Evolutionary conservation across 179 eudicot species (phyloP), one percentile per base, ranked within the genome.

Genomic region (Camellia oleifera): DNA sequence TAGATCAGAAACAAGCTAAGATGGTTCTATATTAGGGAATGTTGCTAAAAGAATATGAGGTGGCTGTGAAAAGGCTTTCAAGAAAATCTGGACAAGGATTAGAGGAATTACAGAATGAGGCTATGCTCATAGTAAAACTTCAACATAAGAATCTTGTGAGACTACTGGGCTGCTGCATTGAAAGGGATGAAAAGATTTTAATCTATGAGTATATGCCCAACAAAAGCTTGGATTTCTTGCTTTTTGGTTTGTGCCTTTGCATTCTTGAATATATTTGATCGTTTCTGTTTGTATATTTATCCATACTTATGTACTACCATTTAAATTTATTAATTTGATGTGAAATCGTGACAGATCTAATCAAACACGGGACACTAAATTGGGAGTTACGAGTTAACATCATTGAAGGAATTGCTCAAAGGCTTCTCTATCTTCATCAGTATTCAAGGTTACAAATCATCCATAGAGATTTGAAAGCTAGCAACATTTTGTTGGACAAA

Each of bases 1-100:
- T 48, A 48, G 52, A 48, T 48, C 0, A 48, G 2, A 48, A 48
- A 48, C 32, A 26, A 26, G 32, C 32, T 26, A 26, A 26, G 32
- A 26, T 0, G 52, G 52, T 48, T 48, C 52, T 7, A 48, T 48
- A 65, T 65, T 81, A 89, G 92, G 92, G 92, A 14, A 77, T 18
- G 11, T 52, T 86, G 50, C 84, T 81, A 2, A 78, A 80, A n/a
- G 90, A 89, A 71, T 80, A 83, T 81, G 84, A 86, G 78, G 82
- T 89, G 46, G 92, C 92, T 4, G 92, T 89, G 13, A 89, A 89
- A 80, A 86, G 84, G 69, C 87, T 89, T 10, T 89, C 92, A 11
- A 86, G 84, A 69, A 82, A 78, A 66, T 89, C 92, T 2, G 83
- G 87, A 44, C 90, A 89, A 87, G 92, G 90, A 1, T 65, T 88